A percentile compares a stretch with the other conserved stretches of the same genome.
Evolutionary conservation across 768 basidiomycete species (phyloP).

Genomic region (Rossbeevera mucosa): DNA sequence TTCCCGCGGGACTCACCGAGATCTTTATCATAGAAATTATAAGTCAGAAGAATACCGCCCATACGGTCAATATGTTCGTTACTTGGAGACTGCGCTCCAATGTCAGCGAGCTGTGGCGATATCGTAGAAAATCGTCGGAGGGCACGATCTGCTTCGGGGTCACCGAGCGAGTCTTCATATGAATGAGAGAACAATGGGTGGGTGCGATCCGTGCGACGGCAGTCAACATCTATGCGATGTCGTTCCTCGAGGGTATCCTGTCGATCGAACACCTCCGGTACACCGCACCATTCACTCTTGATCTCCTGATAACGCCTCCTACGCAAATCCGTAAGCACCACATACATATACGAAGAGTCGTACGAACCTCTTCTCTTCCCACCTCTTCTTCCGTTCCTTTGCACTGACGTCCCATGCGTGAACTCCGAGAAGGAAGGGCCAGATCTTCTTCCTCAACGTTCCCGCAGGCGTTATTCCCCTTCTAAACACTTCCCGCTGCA

Average conservation of each 20-base stretch:
- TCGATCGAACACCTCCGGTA: constrained; percentile 75
- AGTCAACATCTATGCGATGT: constrained; percentile 96
- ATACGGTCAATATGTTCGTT: constrained; percentile 92
- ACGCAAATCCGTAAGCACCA: constrained; percentile 10
- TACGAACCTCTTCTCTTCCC: constrained; percentile 60
- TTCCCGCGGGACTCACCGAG: constrained; percentile 52
- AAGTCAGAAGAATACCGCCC: constrained; percentile 81
- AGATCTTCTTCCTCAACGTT: constrained; percentile 64
- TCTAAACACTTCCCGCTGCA: constrained; percentile 74
- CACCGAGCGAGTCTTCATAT: constrained; percentile 32
- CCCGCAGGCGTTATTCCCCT: constrained; percentile 58
- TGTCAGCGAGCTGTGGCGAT: constrained; percentile 65
- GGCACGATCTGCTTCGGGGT: constrained; percentile 51
- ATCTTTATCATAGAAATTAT: constrained; percentile 85
- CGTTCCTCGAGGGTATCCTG: constrained; percentile 82
- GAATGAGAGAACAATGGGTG: constrained; percentile 78
- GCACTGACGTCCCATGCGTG: constrained; percentile 72
- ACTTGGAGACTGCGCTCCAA: constrained; percentile 82
- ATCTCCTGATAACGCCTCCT: constrained; percentile 67
- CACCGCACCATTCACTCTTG: constrained; percentile 80
- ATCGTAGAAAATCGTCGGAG: constrained; percentile 62
- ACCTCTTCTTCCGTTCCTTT: constrained; percentile 54
- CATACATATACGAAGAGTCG: background rate
- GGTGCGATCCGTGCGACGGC: constrained; percentile 91
- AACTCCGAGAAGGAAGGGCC: constrained; percentile 89